Conservation (phyloP, 306 rosid genomes). For the Gleditsia sinensis region DNA sequence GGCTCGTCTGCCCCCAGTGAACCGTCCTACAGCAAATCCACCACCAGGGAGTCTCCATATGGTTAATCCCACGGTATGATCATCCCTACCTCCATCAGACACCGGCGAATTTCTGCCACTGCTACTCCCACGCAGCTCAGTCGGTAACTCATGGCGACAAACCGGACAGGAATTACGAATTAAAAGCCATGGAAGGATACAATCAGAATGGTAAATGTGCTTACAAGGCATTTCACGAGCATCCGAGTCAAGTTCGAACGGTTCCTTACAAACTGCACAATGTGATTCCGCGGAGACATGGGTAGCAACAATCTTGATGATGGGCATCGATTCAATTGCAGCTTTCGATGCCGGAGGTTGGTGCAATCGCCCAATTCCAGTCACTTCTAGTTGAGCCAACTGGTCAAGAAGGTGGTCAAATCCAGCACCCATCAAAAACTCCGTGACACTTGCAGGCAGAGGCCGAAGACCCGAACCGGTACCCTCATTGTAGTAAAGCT, state of each 20-base stretch:
- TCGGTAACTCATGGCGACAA: conserved; percentile 67
- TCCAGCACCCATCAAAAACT: conserved; percentile 69
- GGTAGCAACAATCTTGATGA: conserved; percentile 49
- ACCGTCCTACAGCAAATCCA: conserved; percentile 82
- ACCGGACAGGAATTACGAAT: conserved; percentile 77
- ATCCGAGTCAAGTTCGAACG: conserved; percentile 55
- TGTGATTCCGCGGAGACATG: conserved; percentile 60
- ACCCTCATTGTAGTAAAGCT: conserved; percentile 69
- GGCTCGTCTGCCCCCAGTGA: conserved; percentile 64
- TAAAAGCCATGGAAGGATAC: conserved; percentile 75
- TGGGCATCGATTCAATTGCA: conserved; percentile 70
- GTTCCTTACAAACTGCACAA: conserved; percentile 70
- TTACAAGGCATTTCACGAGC: conserved; percentile 82
- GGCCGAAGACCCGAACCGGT: conserved; percentile 65
- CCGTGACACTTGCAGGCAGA: conserved; percentile 56
- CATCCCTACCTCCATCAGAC: conserved; percentile 36
- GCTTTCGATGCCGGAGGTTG: conserved; percentile 70
- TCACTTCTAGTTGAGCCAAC: conserved; percentile 53
- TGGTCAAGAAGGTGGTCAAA: conserved; percentile 69
- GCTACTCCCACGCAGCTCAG: conserved; percentile 43
- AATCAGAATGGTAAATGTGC: conserved; percentile 69
- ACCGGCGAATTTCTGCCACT: conserved; percentile 50
- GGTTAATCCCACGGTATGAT: conserved; percentile 61
- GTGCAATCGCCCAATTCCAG: conserved; percentile 45
- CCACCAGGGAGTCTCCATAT: conserved; percentile 82